Conservation (phyloP, 495 filamentous ascomycete species). For the Astrocystis sublimbata region DNA sequence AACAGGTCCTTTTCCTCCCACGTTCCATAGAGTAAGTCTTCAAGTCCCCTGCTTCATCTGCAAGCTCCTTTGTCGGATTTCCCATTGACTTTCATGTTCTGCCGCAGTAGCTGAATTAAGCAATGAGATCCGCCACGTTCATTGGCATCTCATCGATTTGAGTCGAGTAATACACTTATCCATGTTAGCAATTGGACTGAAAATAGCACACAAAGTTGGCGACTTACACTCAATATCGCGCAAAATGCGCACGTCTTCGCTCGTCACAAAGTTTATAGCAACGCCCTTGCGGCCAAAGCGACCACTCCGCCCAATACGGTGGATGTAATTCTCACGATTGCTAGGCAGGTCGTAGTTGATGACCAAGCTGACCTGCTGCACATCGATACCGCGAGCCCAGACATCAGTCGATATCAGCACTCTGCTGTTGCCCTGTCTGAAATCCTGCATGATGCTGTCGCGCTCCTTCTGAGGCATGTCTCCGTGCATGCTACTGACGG, state of each 20-base stretch:
- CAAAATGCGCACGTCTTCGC: slow-evolving; percentile 95
- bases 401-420: slow-evolving; percentile 99
- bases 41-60: slow-evolving; percentile 18
- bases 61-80: slow-evolving; percentile 17
- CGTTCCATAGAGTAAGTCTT: slow-evolving; percentile 14
- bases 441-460: slow-evolving; percentile 99
- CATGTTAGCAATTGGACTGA: slow-evolving; percentile 38
- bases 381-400: slow-evolving; percentile 97
- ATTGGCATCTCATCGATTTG: slow-evolving; percentile 99
- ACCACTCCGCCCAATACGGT: slow-evolving; percentile 93
- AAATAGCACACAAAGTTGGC: neutral
- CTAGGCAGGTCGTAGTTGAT: slow-evolving; percentile 99
- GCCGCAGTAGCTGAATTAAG: slow-evolving; percentile 12
- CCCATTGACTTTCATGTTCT: neutral
- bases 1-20: slow-evolving; percentile 39
- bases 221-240: slow-evolving; percentile 86
- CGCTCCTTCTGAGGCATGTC: slow-evolving; percentile 98
- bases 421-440: slow-evolving; percentile 91
- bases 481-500: slow-evolving; percentile 97
- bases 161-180: slow-evolving; percentile 84
- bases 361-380: slow-evolving; percentile 98
- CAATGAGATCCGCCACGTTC: slow-evolving; percentile 75
- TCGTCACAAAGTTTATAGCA: slow-evolving; percentile 99
- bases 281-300: slow-evolving; percentile 98
- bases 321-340: slow-evolving; percentile 99